Percentiles rank a stretch among this genome's conserved stretches.
These are phyloP conservation scores for Blastobotrys aristatus DNA, from an alignment of 1,139 yeast species.

Conservation along the genomic window DNA sequence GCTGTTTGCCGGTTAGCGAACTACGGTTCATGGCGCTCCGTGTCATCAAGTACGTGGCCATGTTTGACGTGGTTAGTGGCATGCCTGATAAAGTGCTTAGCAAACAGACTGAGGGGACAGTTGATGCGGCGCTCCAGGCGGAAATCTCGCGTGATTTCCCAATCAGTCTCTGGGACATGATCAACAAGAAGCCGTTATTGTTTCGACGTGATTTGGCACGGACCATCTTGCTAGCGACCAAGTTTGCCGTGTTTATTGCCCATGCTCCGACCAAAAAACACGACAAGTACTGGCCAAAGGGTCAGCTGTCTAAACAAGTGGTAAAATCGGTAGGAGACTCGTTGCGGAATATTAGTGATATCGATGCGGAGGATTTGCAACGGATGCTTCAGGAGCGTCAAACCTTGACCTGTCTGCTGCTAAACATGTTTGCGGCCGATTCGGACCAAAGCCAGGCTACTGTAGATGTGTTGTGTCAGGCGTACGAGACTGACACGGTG, in stretches of 20 bases:
- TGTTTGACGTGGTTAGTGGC: conserved; percentile 20
- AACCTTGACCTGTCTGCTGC: conserved; percentile 22
- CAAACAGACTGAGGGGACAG: conserved; percentile 6
- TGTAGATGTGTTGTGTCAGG: conserved; percentile 66
- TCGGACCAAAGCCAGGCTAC: conserved; percentile 41
- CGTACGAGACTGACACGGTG: conserved; percentile 63
- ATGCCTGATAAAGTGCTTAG: conserved; percentile 18
- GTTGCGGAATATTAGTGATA: conserved; percentile 34
- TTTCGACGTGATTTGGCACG: conserved; percentile 14
- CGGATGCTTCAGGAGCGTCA: conserved; percentile 36
- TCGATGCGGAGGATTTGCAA: conserved; percentile 44
- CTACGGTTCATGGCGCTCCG: conserved; percentile 12
- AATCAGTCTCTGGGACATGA: conserved; percentile 16
- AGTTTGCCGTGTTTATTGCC: conserved; percentile 19
- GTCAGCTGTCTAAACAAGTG: conserved; percentile 17
- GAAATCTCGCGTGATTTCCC: conserved; percentile 18
- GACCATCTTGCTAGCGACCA: conserved; percentile 15
- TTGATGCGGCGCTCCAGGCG: conserved; percentile 11
- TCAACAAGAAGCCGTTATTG: conserved; percentile 15
- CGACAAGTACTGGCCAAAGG: conserved; percentile 19
- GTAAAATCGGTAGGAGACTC: conserved; percentile 15
- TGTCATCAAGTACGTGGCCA: conserved; percentile 12
- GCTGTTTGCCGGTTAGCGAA: conserved; percentile 6
- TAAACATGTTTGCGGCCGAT: conserved; percentile 26
- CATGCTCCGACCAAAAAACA: conserved; percentile 22